Evolutionary conservation across 164 flowering plant species (phyloP), one percentile per base, ranked within the genome.

Genomic region (Tetracentron sinense): DNA sequence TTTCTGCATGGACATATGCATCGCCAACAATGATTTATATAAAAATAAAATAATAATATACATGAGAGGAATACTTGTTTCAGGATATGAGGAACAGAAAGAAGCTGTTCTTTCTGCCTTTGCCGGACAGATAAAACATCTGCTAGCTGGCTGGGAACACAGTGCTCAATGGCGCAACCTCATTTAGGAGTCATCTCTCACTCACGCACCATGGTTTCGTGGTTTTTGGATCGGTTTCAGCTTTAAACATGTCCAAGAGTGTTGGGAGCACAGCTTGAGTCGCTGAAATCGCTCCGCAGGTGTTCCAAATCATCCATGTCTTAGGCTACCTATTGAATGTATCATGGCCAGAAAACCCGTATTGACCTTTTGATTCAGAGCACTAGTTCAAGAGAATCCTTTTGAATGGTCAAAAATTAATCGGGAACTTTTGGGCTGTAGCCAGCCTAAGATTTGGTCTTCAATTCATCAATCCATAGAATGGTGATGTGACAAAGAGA

Each of bases 1-100:
- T 94, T 69, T 86, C 97, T 94, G 86, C 75, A 83, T 1, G 42
- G 23, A 63, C 53, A 65, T 11, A n/a, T 16, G 21, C 47, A 66
- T 44, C 63, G 28, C 47, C 66, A 60, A 31, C 48, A 70, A 16
- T 67, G 55, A 33, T 31, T 33, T n/a, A 21, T 28, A 60, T 5
- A 47, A 33, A 14, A 50, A 47, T 0, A 26, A 72, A 58, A 26
- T 23, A 56, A 71, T 35, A 12, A 63, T n/a, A 60, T 50, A 20
- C n/a, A 68, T 30, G 54, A 60, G 44, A 30, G 22, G 8, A 8
- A 8, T 4, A 38, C 44, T 38, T 38, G 1, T 1, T 38, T 38
- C 44, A 38, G 44, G n/a, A 6, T 23, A 21, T 23, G 1, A 7
- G 14, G 48, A n/a, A 46, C 27, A 30, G 38, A 33, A 60, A 28